Base-by-base conservation (phyloP, 352 stramenopile species). In the Phytophthora constricta region DNA sequence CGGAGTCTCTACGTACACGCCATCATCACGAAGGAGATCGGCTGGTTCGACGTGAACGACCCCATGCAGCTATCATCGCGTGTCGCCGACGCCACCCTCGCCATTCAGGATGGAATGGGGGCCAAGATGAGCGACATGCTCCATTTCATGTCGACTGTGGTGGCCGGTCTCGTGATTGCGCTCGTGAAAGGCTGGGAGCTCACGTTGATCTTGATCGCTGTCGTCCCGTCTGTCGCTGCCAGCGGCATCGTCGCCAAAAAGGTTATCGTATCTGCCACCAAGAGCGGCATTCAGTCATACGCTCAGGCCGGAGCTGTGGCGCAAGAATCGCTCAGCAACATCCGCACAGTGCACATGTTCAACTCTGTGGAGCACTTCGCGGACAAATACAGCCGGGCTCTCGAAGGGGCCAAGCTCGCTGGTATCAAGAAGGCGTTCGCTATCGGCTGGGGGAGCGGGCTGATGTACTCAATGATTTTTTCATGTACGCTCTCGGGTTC, bases 341-440 rank as follows among this genome's bases (percentile, higher is more conserved):
- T 85, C n/a, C 73, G 79, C 45, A 91, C 82, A 0, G 81, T 92
- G 20, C 72, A 87, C 71, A 77, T 79, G 66, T 84, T 90, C 70
- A 87, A 85, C 52, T n/a, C n/a, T n/a, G n/a, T n/a, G n/a, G n/a
- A 55, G 1, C 46, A 76, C 8, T 65, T 84, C 28, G 23, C 72
- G 8, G 47, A 71, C 2, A 85, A 87, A 43, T 91, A 89, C 58
- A 57, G 63, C 3, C 27, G 37, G 10, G 74, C 75, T 3, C 65
- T 91, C 0, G 56, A 73, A 2, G 39, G 45, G 4, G 51, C 61
- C 4, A 75, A 61, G 26, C 27, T 28, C 17, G 73, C 74, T 19
- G 76, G 76, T 1, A 72, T 86, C 31, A 71, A 73, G 22, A 87
- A 85, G 34, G 49, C 34, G 14, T 58, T 84, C 28, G 62, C 77